Evolutionary conservation across 2,329 filamentous ascomycete genomes (phyloP).

Genomic region (Trichoderma breve): DNA sequence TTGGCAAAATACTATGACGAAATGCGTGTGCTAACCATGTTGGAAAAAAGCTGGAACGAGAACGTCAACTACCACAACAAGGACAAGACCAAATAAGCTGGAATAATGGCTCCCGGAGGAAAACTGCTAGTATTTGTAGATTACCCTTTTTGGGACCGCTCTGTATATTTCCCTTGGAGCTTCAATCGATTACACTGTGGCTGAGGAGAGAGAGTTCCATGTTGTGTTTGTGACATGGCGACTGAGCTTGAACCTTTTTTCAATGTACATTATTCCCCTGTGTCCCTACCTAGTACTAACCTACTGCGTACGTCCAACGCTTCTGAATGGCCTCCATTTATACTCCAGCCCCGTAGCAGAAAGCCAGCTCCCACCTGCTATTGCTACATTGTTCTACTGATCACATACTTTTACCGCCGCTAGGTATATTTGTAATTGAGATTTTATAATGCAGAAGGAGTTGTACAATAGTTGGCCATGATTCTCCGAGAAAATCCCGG

Average conservation of each 20-base stretch:
- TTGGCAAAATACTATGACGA: background rate
- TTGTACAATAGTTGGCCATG: background rate
- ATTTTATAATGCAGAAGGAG: background rate
- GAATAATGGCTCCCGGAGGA: constrained; percentile 21
- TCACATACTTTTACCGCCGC: too few species aligned
- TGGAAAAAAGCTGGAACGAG: constrained; percentile 74
- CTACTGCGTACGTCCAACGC: background rate
- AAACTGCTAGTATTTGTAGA: constrained; percentile 30
- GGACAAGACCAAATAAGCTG: constrained; percentile 62
- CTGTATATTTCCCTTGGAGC: constrained; percentile 34
- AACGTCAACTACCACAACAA: constrained; percentile 96
- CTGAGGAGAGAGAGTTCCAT: background rate
- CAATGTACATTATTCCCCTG: background rate
- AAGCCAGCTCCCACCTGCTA: background rate
- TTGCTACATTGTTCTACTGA: too few species aligned
- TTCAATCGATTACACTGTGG: constrained; percentile 2
- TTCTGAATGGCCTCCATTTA: background rate
- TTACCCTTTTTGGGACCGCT: constrained; percentile 29
- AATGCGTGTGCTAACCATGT: background rate
- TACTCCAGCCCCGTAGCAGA: background rate
- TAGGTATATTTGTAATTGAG: background rate
- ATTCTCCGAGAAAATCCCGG: background rate
- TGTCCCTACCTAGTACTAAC: background rate
- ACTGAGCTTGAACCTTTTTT: background rate
- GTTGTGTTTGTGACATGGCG: background rate